These are phyloP conservation scores for Trametes hirsuta DNA, from an alignment of 1,284 basidiomycete species.

Conservation along the genomic window DNA sequence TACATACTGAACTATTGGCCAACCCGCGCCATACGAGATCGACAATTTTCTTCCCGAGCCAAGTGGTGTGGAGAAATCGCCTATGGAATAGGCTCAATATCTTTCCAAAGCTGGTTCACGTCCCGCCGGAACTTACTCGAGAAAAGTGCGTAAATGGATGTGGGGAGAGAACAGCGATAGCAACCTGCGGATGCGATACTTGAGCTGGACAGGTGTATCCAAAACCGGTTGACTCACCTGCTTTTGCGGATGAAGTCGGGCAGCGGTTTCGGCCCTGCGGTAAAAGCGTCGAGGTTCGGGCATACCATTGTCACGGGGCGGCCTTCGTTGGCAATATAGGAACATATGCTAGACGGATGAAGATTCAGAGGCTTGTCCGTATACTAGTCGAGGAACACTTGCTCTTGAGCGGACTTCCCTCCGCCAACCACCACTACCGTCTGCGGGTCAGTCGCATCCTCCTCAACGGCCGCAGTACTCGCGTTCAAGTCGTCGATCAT, in stretches of 20 bases:
- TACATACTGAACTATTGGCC: conserved; percentile 23
- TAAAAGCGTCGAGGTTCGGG: conserved; percentile 48
- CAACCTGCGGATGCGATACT: conserved; percentile 17
- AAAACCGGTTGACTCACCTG: conserved; percentile 41
- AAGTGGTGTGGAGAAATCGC: conserved; percentile 33
- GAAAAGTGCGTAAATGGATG: conserved; percentile 23
- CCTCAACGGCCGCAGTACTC: conserved; percentile 24
- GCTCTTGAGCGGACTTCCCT: conserved; percentile 62
- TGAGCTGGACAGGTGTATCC: not conserved
- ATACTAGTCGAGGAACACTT: not conserved
- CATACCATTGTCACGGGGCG: conserved; percentile 54
- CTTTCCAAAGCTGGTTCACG: accelerated
- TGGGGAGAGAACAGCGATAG: conserved; percentile 31
- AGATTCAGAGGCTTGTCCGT: not conserved
- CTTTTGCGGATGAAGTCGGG: conserved; percentile 56
- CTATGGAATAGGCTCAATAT: conserved; percentile 5
- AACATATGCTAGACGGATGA: conserved; percentile 41
- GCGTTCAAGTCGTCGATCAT: conserved; percentile 44
- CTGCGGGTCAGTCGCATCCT: conserved; percentile 10
- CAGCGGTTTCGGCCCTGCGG: conserved; percentile 46
- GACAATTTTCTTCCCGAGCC: conserved; percentile 31
- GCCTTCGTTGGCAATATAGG: conserved; percentile 50
- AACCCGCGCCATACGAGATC: conserved; percentile 26
- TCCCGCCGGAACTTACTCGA: conserved; percentile 25
- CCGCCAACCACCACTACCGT: conserved; percentile 54